Conservation (phyloP, 2,329 filamentous ascomycete genomes). For the Hypoxylon sp. region DNA sequence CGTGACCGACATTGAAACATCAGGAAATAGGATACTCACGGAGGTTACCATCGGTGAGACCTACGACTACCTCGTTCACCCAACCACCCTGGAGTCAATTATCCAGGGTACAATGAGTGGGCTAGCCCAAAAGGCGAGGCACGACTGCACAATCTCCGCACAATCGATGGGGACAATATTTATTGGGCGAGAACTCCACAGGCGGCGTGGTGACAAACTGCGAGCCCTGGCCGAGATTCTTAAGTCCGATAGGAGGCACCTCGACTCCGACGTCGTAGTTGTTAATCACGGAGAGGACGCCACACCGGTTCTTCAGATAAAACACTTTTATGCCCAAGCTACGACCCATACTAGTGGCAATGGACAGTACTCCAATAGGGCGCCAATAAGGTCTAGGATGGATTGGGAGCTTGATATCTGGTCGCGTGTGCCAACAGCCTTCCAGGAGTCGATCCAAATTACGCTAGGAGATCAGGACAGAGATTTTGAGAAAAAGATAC, state of each 20-base stretch:
- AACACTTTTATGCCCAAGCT: background rate
- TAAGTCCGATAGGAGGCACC: background rate
- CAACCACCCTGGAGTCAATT: background rate
- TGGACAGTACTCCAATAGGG: background rate
- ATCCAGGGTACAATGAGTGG: slow-evolving; percentile 1
- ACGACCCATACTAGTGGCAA: background rate
- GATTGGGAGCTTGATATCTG: slow-evolving; percentile 1
- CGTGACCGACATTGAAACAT: background rate
- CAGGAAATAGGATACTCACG: background rate
- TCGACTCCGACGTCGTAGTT: background rate
- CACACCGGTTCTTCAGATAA: background rate
- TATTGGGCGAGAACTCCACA: background rate
- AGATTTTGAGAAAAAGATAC: background rate
- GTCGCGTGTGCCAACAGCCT: background rate
- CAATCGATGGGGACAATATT: background rate
- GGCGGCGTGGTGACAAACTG: background rate
- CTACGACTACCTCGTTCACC: background rate
- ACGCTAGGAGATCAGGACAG: background rate
- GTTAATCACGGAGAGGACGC: background rate
- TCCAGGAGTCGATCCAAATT: background rate
- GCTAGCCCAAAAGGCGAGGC: background rate
- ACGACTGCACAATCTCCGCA: background rate
- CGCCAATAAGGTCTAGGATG: background rate
- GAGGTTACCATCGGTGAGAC: background rate
- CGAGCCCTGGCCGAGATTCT: background rate